Conservation (phyloP, 2,329 filamentous ascomycete genomes). For the Colletotrichum tanaceti region DNA sequence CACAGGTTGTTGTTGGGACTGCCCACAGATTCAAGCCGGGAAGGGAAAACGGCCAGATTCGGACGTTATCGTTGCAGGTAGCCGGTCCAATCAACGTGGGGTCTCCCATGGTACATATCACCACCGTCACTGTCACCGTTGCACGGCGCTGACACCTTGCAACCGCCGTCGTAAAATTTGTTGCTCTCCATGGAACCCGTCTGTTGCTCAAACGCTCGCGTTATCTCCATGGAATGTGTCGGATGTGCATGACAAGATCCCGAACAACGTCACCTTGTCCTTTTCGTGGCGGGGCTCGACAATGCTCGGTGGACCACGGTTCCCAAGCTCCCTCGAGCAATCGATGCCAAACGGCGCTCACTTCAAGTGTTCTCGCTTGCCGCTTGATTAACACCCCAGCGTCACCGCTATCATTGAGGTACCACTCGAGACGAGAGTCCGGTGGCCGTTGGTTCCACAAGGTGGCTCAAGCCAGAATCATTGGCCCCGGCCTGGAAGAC, state of each 20-base stretch:
- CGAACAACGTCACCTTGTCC: neutral
- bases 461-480: neutral
- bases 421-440: neutral
- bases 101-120: neutral
- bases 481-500: neutral
- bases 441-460: neutral
- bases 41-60: neutral
- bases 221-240: neutral
- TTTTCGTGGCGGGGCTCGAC: neutral
- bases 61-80: neutral
- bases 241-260: neutral
- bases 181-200: neutral
- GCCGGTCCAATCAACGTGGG: conserved; percentile 4
- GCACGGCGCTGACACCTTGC: neutral
- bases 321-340: neutral
- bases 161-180: neutral
- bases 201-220: neutral
- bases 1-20: neutral
- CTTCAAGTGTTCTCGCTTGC: neutral
- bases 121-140: neutral
- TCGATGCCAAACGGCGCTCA: neutral
- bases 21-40: neutral
- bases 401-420: neutral
- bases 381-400: neutral
- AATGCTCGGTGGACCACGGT: neutral